phyloP scores from a whole-genome alignment of 2,329 filamentous ascomycete genomes.

The Penicillium polonicum region DNA sequence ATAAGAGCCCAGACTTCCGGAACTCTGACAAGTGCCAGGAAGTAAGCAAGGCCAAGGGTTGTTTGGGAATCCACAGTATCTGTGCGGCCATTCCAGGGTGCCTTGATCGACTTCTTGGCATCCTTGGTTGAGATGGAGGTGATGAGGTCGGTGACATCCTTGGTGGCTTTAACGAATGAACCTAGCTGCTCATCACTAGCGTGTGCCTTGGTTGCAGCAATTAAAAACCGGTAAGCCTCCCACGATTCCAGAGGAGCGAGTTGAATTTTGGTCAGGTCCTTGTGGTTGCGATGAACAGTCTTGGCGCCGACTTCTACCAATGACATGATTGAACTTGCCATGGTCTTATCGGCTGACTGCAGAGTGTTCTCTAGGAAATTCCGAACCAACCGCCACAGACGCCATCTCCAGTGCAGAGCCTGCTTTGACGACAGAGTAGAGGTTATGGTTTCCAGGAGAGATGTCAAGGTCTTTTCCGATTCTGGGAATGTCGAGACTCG shows the following conservation, averaged over 20 bases:
- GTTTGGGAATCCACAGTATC: constrained; percentile 34
- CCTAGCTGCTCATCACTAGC: constrained; percentile 22
- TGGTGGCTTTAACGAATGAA: constrained; percentile 26
- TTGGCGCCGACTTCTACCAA: constrained; percentile 31
- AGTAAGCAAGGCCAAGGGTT: constrained; percentile 36
- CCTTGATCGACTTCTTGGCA: constrained; percentile 26
- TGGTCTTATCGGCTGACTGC: constrained; percentile 20
- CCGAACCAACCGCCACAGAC: constrained; percentile 40
- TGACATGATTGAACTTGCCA: constrained; percentile 22
- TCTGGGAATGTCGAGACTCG: constrained; percentile 25
- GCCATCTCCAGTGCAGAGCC: constrained; percentile 41
- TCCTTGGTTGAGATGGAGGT: constrained; percentile 25
- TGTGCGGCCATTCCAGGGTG: constrained; percentile 40
- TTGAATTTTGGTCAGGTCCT: constrained; percentile 23
- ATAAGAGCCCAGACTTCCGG: constrained; percentile 33
- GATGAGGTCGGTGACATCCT: constrained; percentile 28
- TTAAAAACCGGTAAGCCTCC: constrained; percentile 38
- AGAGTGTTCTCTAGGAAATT: constrained; percentile 34
- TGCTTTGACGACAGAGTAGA: constrained; percentile 35
- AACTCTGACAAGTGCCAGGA: constrained; percentile 34
- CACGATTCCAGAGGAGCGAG: constrained; percentile 37
- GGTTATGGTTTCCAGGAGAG: constrained; percentile 28
- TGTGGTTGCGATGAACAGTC: constrained; percentile 32
- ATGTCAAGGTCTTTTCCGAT: constrained; percentile 24
- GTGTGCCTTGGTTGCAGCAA: constrained; percentile 28